Conservation (phyloP, 2,329 filamentous ascomycete species). For the Arthroderma uncinatum region DNA sequence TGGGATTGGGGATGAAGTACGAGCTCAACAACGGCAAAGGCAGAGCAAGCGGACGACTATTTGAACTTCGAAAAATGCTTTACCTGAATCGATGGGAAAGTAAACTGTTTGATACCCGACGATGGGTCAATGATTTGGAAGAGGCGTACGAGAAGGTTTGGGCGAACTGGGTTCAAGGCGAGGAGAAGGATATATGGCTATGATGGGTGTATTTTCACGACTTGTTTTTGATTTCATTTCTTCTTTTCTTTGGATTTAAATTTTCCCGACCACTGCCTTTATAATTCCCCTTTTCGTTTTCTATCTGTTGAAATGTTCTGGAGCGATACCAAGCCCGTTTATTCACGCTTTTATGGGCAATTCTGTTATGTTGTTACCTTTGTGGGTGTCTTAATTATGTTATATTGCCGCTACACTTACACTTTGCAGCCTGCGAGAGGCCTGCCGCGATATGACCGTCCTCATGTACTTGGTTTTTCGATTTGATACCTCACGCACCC, state of each 20-base stretch:
- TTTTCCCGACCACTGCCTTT: background rate
- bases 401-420: background rate
- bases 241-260: background rate
- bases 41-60: slow-evolving; percentile 52
- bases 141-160: slow-evolving; percentile 80
- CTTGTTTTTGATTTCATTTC: background rate
- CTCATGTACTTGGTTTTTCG: background rate
- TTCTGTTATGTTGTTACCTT: background rate
- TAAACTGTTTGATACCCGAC: slow-evolving; percentile 76
- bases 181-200: slow-evolving; percentile 89
- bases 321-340: background rate
- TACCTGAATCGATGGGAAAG: slow-evolving; percentile 78
- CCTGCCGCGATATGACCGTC: background rate
- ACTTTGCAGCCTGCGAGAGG: background rate
- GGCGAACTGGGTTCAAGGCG: slow-evolving; percentile 72
- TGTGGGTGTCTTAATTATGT: background rate
- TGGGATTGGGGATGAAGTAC: slow-evolving; percentile 57
- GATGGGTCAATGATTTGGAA: slow-evolving; percentile 88
- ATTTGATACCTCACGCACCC: slow-evolving; percentile 1
- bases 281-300: background rate
- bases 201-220: slow-evolving; percentile 9
- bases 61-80: slow-evolving; percentile 66
- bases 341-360: background rate
- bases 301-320: background rate
- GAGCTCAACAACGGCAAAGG: slow-evolving; percentile 20